Evolutionary conservation across 805 yeast species (phyloP).

Genomic region (Candida ipomoeae): DNA sequence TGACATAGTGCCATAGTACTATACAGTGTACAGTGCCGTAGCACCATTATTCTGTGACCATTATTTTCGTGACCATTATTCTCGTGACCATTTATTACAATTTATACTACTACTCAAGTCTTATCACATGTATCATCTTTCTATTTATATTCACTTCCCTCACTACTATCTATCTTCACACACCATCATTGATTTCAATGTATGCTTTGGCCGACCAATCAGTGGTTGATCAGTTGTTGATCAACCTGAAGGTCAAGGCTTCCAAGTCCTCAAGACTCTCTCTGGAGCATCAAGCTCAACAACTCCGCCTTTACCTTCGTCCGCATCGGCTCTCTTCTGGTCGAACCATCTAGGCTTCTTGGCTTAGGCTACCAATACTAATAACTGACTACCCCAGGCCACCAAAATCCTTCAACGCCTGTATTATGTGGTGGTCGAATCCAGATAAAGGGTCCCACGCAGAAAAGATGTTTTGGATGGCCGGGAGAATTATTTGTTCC

Average conservation of each 20-base stretch:
- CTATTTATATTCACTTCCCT: background rate
- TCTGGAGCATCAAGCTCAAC: slow-evolving; percentile 85
- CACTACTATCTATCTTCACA: no score
- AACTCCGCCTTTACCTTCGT: slow-evolving; percentile 29
- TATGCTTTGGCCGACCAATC: no score
- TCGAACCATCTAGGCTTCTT: slow-evolving; percentile 53
- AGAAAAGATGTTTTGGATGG: background rate
- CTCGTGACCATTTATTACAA: no score
- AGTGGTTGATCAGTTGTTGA: slow-evolving; percentile 16
- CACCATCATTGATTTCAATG: no score
- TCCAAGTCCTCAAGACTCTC: slow-evolving; percentile 91
- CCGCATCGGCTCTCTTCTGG: slow-evolving; percentile 18
- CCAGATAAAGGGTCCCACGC: slow-evolving; percentile 6
- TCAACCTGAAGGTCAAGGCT: slow-evolving; percentile 63
- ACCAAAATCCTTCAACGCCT: slow-evolving; percentile 7
- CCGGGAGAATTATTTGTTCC: slow-evolving; percentile 8
- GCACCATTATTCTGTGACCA: no score
- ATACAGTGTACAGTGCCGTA: no score
- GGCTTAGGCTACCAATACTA: no score
- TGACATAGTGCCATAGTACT: no score
- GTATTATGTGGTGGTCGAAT: slow-evolving; percentile 7
- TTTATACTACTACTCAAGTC: no score
- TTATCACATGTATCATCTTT: no score
- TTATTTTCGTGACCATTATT: no score
- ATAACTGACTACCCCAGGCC: no score